Conservation (phyloP, 257 asterid species). For the Paulownia fortunei region DNA sequence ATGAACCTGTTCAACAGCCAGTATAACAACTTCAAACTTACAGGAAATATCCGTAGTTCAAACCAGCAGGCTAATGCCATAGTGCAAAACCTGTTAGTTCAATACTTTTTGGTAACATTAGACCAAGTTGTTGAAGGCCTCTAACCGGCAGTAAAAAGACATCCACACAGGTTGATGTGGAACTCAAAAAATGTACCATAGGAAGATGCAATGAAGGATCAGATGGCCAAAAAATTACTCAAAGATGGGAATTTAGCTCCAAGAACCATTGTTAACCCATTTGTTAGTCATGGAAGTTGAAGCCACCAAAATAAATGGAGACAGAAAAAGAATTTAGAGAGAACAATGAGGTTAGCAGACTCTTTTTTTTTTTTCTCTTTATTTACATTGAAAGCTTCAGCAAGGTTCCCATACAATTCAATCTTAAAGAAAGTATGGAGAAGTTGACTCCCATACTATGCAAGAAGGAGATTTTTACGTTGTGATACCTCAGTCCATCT, state of each 20-base stretch:
- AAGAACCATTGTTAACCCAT: not conserved
- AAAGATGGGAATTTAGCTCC: slow-evolving; percentile 13
- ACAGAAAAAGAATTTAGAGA: not conserved
- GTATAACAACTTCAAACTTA: slow-evolving; percentile 5
- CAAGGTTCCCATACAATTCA: not conserved
- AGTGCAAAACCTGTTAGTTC: not conserved
- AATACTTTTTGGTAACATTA: not conserved
- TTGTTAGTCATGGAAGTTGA: slow-evolving; percentile 4
- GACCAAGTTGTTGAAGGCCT: slow-evolving; percentile 9
- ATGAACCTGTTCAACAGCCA: not conserved
- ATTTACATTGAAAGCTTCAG: not conserved
- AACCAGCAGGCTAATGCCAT: slow-evolving; percentile 10
- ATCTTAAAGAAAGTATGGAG: not conserved
- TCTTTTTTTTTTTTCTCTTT: not conserved
- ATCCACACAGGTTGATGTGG: not conserved
- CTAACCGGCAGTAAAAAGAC: not conserved
- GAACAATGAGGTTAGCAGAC: not conserved
- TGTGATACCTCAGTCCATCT: not conserved
- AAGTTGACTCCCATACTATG: not conserved
- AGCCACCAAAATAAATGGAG: slow-evolving; percentile 12
- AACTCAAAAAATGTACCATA: not conserved
- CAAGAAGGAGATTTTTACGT: not conserved
- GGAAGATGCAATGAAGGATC: not conserved
- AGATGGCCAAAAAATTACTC: not conserved
- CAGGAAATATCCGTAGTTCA: not conserved